Conservation (phyloP, 805 yeast genomes). For the Candida awuae region DNA sequence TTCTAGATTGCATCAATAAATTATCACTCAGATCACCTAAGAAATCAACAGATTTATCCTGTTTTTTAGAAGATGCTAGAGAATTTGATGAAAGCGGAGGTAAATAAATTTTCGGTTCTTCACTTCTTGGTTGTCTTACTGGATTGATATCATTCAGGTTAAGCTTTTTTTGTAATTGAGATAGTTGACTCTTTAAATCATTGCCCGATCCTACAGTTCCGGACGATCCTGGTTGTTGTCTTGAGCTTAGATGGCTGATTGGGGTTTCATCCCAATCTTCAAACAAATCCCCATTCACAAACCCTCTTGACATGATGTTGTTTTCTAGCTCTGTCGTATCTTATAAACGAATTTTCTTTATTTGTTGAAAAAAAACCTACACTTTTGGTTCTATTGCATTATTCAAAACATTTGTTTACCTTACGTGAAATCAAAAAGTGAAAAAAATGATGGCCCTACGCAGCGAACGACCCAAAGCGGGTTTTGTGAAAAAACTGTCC, state of each 20-base stretch:
- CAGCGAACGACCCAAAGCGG: too few species aligned
- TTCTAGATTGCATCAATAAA: slow-evolving; percentile 59
- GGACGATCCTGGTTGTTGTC: slow-evolving; percentile 12
- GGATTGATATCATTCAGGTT: slow-evolving; percentile 3
- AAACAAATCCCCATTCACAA: background rate
- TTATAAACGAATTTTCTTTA: too few species aligned
- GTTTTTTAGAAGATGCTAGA: slow-evolving; percentile 1
- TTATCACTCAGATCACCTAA: slow-evolving; percentile 70
- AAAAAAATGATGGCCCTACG: too few species aligned
- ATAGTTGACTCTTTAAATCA: slow-evolving; percentile 35
- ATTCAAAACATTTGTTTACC: too few species aligned
- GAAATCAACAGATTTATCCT: slow-evolving; percentile 53
- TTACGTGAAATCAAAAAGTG: too few species aligned
- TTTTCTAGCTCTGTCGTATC: too few species aligned
- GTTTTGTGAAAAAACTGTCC: too few species aligned
- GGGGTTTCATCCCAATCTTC: slow-evolving; percentile 8
- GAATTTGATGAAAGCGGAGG: slow-evolving; percentile 11
- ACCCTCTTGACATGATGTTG: background rate
- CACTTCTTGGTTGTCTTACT: slow-evolving; percentile 7
- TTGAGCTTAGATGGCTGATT: background rate
- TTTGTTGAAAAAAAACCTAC: too few species aligned
- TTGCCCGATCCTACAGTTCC: too few species aligned
- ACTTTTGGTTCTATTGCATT: too few species aligned
- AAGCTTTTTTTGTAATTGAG: slow-evolving; percentile 33
- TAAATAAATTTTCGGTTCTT: slow-evolving; percentile 15